Percentiles rank a stretch among this genome's conserved stretches.
Evolutionary conservation across 2,329 filamentous ascomycete species (phyloP).

Genomic region (Cladosporium oxysporum): DNA sequence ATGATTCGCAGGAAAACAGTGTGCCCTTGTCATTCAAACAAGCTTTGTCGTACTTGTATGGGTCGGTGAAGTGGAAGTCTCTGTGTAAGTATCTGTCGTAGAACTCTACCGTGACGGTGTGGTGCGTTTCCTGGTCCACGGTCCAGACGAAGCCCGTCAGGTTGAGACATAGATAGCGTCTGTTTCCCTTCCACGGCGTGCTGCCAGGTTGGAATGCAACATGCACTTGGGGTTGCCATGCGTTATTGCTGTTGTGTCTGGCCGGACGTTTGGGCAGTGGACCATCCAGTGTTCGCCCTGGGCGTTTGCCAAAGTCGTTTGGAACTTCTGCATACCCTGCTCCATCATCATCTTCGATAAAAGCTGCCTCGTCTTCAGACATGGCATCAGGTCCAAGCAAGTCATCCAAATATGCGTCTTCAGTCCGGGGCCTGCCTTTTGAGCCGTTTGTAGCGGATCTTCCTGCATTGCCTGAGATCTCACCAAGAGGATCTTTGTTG

Average conservation of each 20-base stretch:
- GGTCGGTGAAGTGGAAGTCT: constrained; percentile 97
- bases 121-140: constrained; percentile 82
- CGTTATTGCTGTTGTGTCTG: constrained; percentile 37
- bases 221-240: constrained; percentile 69
- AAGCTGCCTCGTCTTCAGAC: constrained; percentile 69
- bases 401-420: constrained; percentile 74
- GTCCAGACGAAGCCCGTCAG: constrained; percentile 96
- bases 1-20: constrained; percentile 78
- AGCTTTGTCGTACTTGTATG: constrained; percentile 93
- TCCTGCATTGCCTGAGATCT: constrained; percentile 67
- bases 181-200: constrained; percentile 92
- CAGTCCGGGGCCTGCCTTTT: constrained; percentile 35
- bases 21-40: constrained; percentile 83
- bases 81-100: constrained; percentile 91
- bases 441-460: constrained; percentile 58
- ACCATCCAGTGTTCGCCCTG: constrained; percentile 41
- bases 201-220: constrained; percentile 89
- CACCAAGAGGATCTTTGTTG: constrained; percentile 74
- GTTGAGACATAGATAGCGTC: constrained; percentile 91
- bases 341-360: constrained; percentile 93
- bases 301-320: constrained; percentile 65
- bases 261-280: constrained; percentile 55
- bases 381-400: constrained; percentile 67
- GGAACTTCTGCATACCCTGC: constrained; percentile 76
- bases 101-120: constrained; percentile 96